A percentile compares a stretch with the other conserved stretches of the same genome.
Conservation (phyloP, 129 eudicot genomes). For the Flaveria linearis region DNA sequence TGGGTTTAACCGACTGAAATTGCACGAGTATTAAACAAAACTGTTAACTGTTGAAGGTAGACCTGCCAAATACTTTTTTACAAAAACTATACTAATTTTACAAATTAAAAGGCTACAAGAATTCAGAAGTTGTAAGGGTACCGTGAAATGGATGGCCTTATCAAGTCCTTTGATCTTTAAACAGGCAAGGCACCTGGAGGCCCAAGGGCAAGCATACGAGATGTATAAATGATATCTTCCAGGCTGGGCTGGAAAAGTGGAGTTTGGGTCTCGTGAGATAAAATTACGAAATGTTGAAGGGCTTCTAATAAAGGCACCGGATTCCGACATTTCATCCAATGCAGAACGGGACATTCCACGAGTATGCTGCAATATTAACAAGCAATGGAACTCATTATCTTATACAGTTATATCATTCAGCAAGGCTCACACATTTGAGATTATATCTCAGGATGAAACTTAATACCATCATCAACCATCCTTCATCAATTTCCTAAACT, state of each 20-base stretch:
- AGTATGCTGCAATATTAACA: slow-evolving; percentile 35
- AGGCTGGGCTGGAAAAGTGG: slow-evolving; percentile 68
- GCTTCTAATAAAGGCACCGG: slow-evolving; percentile 79
- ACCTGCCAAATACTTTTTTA: too few species aligned
- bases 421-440: background rate
- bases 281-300: slow-evolving; percentile 74
- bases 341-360: slow-evolving; percentile 78
- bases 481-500: too few species aligned
- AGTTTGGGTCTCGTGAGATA: slow-evolving; percentile 68
- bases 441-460: too few species aligned
- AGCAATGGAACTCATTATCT: background rate
- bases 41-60: background rate
- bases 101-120: background rate
- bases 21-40: background rate
- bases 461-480: too few species aligned
- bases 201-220: slow-evolving; percentile 97
- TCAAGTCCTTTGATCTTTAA: slow-evolving; percentile 79
- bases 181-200: slow-evolving; percentile 81
- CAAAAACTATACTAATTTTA: too few species aligned
- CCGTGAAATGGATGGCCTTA: slow-evolving; percentile 68
- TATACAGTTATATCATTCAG: background rate
- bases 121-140: slow-evolving; percentile 20
- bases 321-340: slow-evolving; percentile 71
- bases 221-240: slow-evolving; percentile 90
- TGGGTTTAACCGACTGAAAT: slow-evolving; percentile 76